Percentiles rank a stretch among this genome's conserved stretches.
These are phyloP conservation scores for Magnaporthiopsis incrustans DNA, from an alignment of 2,329 filamentous ascomycete species.

Conservation along the genomic window DNA sequence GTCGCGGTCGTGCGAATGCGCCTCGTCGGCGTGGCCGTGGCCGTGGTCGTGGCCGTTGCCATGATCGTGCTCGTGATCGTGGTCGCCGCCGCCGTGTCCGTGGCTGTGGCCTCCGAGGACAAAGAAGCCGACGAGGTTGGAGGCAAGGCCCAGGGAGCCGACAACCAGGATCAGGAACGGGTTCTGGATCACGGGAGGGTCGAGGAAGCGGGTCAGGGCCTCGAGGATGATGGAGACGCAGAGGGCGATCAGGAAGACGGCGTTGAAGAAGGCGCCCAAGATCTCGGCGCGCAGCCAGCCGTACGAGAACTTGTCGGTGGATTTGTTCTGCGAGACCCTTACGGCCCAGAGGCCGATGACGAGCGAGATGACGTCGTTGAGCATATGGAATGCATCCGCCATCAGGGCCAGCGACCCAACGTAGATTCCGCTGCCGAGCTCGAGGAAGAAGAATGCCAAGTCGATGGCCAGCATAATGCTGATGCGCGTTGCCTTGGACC, in stretches of 20 bases:
- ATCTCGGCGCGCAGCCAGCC: conserved; percentile 98
- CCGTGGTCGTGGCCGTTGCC: conserved; percentile 24
- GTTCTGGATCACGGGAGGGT: conserved; percentile 79
- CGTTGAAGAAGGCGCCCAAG: conserved; percentile 90
- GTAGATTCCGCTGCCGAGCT: conserved; percentile 76
- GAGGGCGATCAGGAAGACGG: conserved; percentile 92
- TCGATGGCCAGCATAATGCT: conserved; percentile 89
- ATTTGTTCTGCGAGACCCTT: conserved; percentile 73
- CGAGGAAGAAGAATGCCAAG: conserved; percentile 79
- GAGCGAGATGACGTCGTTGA: conserved; percentile 96
- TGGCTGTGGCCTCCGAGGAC: conserved; percentile 93
- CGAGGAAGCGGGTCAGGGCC: conserved; percentile 83
- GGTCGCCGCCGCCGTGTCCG: conserved; percentile 57
- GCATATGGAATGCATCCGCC: conserved; percentile 97
- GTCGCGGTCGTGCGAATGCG: conserved; percentile 21
- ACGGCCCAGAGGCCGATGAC: conserved; percentile 94
- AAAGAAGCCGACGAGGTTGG: conserved; percentile 81
- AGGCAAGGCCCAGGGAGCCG: conserved; percentile 74
- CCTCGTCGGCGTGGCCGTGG: conserved; percentile 20
- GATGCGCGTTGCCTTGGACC: conserved; percentile 90
- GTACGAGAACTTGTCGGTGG: conserved; percentile 90
- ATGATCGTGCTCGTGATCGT: conserved; percentile 38
- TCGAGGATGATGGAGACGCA: conserved; percentile 96
- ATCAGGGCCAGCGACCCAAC: conserved; percentile 89
- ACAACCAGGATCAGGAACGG: conserved; percentile 85